Base-by-base conservation (phyloP, 306 rosid genomes). In the Casuarina cunninghamiana region DNA sequence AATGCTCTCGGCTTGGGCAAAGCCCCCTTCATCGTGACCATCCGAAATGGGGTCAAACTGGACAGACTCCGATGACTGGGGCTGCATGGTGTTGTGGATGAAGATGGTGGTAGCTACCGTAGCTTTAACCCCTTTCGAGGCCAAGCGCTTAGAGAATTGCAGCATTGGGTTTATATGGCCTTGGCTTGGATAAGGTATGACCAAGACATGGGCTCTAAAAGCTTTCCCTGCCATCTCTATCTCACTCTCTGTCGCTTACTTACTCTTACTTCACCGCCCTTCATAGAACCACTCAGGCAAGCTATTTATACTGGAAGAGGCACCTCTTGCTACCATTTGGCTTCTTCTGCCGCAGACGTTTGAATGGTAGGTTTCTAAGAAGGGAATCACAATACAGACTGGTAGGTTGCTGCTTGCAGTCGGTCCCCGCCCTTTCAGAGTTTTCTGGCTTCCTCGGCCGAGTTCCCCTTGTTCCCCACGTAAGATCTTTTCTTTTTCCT, bases 111-210 rank as follows among this genome's bases (percentile, higher is more conserved):
- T 77, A 77, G 87, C 89, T 3, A 92, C 15, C 0, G 97, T 90
- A 37, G 73, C 57, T 42, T 38, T 81, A 1, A 84, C 35, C 46
- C 89, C 90, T 72, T 86, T 75, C 44, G 75, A 81, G 75, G 77
- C 73, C 45, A 90, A 76, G 0, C 72, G 42, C n/a, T 86, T 88
- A 83, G 80, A 77, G 61, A 90, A 81, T 65, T 90, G 87, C 53
- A 86, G 84, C 86, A 86, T 49, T 0, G 94, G 94, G 39, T 90
- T 90, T 51, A 88, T 26, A 84, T 88, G 91, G n/a, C 91, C 94
- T 70, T 90, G 94, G 37, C 85, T 73, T 75, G 94, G 94, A 39
- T 86, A 90, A 35, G 94, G 88, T 66, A 90, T 0, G 62, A 60
- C 63, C 78, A 90, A 67, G 5, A 86, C 81, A 75, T 90, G 87